Evolutionary conservation across 768 basidiomycete genomes (phyloP), one percentile per base, ranked within the genome.

Genomic region (Kondoa malvinella): DNA sequence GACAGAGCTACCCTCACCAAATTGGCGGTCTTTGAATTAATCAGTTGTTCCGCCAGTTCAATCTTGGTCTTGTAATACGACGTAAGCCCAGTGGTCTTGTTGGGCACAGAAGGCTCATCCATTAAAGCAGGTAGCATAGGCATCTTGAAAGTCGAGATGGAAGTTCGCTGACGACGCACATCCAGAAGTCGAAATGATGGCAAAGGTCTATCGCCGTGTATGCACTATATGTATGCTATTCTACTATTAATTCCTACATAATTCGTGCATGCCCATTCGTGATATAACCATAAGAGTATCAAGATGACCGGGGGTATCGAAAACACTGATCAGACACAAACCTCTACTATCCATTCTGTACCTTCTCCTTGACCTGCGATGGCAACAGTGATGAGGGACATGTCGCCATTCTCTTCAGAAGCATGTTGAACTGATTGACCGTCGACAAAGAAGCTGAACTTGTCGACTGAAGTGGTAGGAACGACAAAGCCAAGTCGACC

Each of bases 11-110:
- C 40, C 12, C 40, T 8, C 40, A 50, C 40, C 66, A 99, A 76
- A 78, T 97, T 96, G 81, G 96, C 92, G 0, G 92, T 95, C 78
- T 92, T 94, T 78, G 91, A 85, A 78, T 92, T 95, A 71, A 96
- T 95, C 56, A 88, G 82, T 31, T 95, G 81, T 74, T 97, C 94
- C 1, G 92, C 87, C 8, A 87, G 81, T 76, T 96, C 92, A 34
- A 96, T 96, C 80, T 96, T 99, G 21, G 89, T 86, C 76, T 92
- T 88, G 76, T 92, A 96, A 81, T 94, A 99, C 0, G 26, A 29
- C 3, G 61, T 63, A 16, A 63, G n/a, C n/a, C 61, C 61, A 3
- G 15, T 63, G 30, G 61, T 26, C 12, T 17, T 63, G 27, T 3
- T 50, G 40, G 40, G 21, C 8, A 21, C 21, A 21, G 40, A 50